Evolutionary conservation across 805 yeast species (phyloP).

Genomic region (Scheffersomyces ergatensis): DNA sequence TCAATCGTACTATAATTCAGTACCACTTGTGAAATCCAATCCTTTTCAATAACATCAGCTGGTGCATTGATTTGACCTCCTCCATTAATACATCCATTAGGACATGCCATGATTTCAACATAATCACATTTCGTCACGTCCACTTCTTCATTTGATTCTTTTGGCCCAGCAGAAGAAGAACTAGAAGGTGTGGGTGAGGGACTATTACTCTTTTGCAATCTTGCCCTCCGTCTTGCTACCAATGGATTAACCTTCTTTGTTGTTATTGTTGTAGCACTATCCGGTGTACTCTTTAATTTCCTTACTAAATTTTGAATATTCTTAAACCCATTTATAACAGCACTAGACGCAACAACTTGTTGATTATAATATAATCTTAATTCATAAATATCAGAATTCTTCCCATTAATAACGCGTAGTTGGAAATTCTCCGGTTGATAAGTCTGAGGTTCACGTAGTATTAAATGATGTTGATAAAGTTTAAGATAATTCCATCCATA

Average conservation of each 20-base stretch:
- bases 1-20: slow-evolving; percentile 34
- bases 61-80: slow-evolving; percentile 81
- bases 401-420: slow-evolving; percentile 52
- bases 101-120: slow-evolving; percentile 97
- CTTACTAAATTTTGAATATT: slow-evolving; percentile 93
- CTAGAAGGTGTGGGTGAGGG: slow-evolving; percentile 4
- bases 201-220: slow-evolving; percentile 21
- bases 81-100: slow-evolving; percentile 96
- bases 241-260: slow-evolving; percentile 29
- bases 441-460: slow-evolving; percentile 12
- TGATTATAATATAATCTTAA: slow-evolving; percentile 48
- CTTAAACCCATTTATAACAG: slow-evolving; percentile 82
- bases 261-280: slow-evolving; percentile 11
- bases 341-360: slow-evolving; percentile 49
- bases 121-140: slow-evolving; percentile 73
- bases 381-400: slow-evolving; percentile 77
- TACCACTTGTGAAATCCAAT: slow-evolving; percentile 41
- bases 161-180: not conserved
- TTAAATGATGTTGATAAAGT: slow-evolving; percentile 27
- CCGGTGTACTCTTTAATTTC: slow-evolving; percentile 53
- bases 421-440: slow-evolving; percentile 16
- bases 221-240: slow-evolving; percentile 44
- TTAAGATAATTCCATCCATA: slow-evolving; percentile 70
- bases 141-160: slow-evolving; percentile 11
- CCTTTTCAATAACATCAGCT: slow-evolving; percentile 31